Evolutionary conservation across 495 filamentous ascomycete species (phyloP).

Genomic region (Haplographium delicatum): DNA sequence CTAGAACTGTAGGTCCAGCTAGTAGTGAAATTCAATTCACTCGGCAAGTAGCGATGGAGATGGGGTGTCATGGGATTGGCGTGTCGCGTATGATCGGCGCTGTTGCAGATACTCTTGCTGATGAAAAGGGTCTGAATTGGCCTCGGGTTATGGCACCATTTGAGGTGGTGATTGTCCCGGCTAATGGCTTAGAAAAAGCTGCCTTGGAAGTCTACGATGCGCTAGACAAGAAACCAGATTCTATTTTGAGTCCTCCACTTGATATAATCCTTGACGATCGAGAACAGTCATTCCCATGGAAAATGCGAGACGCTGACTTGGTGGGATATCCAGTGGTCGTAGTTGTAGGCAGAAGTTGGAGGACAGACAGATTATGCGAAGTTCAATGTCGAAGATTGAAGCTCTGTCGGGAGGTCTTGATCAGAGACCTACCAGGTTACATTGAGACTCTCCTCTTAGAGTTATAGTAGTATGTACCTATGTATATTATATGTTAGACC

Average conservation of each 20-base stretch:
- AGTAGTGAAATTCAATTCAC: conserved; percentile 15
- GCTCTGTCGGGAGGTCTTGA: conserved; percentile 40
- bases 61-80: conserved; percentile 97
- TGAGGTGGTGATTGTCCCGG: conserved; percentile 65
- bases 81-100: conserved; percentile 88
- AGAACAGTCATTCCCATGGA: conserved; percentile 65
- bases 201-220: conserved; percentile 53
- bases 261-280: conserved; percentile 76
- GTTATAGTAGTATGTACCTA: too few species aligned
- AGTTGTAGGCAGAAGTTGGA: conserved; percentile 73
- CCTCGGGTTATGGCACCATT: conserved; percentile 82
- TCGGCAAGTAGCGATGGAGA: conserved; percentile 57
- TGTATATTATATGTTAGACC: too few species aligned
- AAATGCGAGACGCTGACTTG: conserved; percentile 80
- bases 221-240: conserved; percentile 28
- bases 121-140: conserved; percentile 80
- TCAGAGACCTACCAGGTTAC: conserved; percentile 28
- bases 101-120: conserved; percentile 67
- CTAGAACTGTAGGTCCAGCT: not conserved
- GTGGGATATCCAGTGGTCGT: conserved; percentile 83
- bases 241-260: conserved; percentile 15
- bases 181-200: conserved; percentile 46
- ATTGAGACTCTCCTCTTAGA: conserved; percentile 5
- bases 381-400: conserved; percentile 68
- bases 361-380: conserved; percentile 55